These are phyloP conservation scores for Isatis tinctoria DNA, from an alignment of 345 rosid genomes.

Conservation along the genomic window DNA sequence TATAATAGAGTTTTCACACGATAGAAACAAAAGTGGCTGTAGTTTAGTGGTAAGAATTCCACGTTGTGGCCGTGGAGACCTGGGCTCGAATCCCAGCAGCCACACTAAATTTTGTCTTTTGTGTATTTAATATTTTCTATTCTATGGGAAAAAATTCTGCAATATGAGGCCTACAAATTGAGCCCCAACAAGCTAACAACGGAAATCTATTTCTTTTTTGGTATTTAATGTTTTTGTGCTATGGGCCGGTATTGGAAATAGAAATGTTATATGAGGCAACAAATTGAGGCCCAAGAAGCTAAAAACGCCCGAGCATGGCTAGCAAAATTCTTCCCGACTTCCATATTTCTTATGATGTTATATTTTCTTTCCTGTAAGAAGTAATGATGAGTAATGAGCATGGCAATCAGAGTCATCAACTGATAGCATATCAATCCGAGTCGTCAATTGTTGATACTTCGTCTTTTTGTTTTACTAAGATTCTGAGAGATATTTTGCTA, in stretches of 20 bases:
- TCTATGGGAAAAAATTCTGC: background rate
- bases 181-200: background rate
- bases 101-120: conserved; percentile 29
- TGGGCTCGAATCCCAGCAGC: conserved; percentile 92
- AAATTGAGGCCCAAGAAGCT: background rate
- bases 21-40: conserved; percentile 42
- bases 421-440: no score
- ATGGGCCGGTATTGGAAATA: background rate
- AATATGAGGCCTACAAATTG: background rate
- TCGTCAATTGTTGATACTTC: no score
- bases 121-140: background rate
- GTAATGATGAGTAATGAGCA: no score
- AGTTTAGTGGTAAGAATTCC: conserved; percentile 80
- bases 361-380: no score
- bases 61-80: conserved; percentile 94
- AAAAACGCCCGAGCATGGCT: background rate
- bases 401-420: no score
- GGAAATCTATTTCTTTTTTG: no score
- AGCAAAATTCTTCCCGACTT: background rate
- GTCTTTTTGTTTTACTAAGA: no score
- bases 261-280: background rate
- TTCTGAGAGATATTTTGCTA: no score
- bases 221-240: background rate
- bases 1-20: no score
- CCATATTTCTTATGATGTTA: no score